Base-by-base conservation (phyloP, 2,329 filamentous ascomycete genomes). In the Fusarium coicis region DNA sequence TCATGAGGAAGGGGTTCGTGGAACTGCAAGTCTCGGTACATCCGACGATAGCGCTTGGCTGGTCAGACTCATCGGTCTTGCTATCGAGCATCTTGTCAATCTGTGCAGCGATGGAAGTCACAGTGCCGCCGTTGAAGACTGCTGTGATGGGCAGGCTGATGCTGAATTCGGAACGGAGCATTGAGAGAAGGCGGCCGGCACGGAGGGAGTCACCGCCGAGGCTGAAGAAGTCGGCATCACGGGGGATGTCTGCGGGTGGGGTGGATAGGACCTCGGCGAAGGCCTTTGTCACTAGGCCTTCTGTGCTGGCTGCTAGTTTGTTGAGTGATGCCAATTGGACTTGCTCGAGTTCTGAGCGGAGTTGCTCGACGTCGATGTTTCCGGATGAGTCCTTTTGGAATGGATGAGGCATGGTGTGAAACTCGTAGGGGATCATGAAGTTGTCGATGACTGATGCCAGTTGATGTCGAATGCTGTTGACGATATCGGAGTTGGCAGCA, bases 1-100 rank as follows among this genome's bases (percentile, higher is more conserved):
- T 16, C 64, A 67, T 67, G 1, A 67, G 44, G 23, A 67, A 46
- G 1, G 44, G 63, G 1, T 67, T 67, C 0, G 64, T 67, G 1
- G 64, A 67, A 5, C 64, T 67, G 18, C 8, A 23, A 3, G 62
- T 67, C 15, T 66, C n/a, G 18, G 52, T 36, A 9, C 63, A 67
- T n/a, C 63, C 63, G 0, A 44, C 21, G 0, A 46, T 15, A 2
- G 34, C n/a, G 1, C 14, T 10, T 1, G 12, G 39, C 2, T 60
- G 4, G 1, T 47, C 44, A 1, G 28, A 21, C 2, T 34, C 44
- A 3, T 42, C 19, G 0, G 32, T 32, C 64, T 67, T 67, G 0
- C 28, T n/a, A 5, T 47, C 34, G 0, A 67, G 32, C 28, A 52
- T 58, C 18, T 9, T 46, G 15, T 67, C 64, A 0, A 67, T 52